A percentile compares a stretch with the other conserved stretches of the same genome.
These are phyloP conservation scores for Irpex sp. DNA, from an alignment of 1,284 basidiomycete species.

Conservation along the genomic window DNA sequence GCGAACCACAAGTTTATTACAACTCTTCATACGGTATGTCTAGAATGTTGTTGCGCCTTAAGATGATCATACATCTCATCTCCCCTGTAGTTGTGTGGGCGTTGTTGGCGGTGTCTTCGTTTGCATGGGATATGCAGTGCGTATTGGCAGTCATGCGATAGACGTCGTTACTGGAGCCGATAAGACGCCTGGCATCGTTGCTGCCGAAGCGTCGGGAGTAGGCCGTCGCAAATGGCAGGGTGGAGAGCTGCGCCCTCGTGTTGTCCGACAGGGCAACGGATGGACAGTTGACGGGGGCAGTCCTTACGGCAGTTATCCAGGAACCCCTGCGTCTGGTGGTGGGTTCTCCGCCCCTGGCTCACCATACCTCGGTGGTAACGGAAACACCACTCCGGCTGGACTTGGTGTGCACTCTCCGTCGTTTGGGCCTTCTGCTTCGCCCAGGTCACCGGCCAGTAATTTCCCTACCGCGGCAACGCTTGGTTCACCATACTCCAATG, in stretches of 20 bases:
- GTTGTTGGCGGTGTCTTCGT: conserved; percentile 83
- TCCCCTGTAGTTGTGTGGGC: conserved; percentile 52
- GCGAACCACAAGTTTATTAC: conserved; percentile 77
- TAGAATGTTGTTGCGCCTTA: conserved; percentile 4
- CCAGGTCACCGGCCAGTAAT: conserved; percentile 11
- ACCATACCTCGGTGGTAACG: conserved; percentile 23
- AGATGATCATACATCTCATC: neutral
- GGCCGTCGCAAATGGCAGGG: conserved; percentile 48
- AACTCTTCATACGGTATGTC: conserved; percentile 77
- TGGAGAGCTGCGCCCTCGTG: conserved; percentile 40
- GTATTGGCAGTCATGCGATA: conserved; percentile 61
- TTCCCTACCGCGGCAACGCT: conserved; percentile 21
- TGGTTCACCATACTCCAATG: conserved; percentile 22
- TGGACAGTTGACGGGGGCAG: conserved; percentile 43
- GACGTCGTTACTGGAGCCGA: conserved; percentile 66
- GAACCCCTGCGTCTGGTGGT: conserved; percentile 33
- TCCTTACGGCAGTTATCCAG: conserved; percentile 35
- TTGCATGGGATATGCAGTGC: conserved; percentile 74
- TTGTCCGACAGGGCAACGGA: conserved; percentile 35
- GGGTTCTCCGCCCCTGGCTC: conserved; percentile 32
- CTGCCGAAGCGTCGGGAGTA: conserved; percentile 56
- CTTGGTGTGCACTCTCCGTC: conserved; percentile 27
- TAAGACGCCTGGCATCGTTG: conserved; percentile 52
- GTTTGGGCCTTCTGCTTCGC: conserved; percentile 23
- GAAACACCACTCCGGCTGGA: conserved; percentile 29